A percentile compares a stretch with the other conserved stretches of the same genome.
Conservation (phyloP, 2,329 filamentous ascomycete species). For the Fusarium proliferatum region DNA sequence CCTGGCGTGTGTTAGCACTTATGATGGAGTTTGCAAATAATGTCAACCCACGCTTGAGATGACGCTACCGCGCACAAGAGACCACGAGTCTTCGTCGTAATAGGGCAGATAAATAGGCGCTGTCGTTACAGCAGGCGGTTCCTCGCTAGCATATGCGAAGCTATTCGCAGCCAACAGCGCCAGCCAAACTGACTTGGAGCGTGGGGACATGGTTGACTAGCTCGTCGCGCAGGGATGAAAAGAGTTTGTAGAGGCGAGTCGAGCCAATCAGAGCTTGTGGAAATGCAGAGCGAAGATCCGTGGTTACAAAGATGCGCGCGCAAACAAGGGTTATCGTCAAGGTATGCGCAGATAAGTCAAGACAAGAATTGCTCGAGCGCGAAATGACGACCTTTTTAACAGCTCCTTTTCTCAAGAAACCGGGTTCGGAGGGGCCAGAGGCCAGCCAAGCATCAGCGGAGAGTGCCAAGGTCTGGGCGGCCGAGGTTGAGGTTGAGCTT, state of each 20-base stretch:
- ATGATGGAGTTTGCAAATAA: not conserved
- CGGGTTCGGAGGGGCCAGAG: constrained; percentile 18
- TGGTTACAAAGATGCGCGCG: not conserved
- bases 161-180: constrained; percentile 43
- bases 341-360: not conserved
- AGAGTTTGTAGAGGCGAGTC: not conserved
- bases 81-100: constrained; percentile 57
- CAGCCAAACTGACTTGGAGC: constrained; percentile 35
- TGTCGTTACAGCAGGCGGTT: constrained; percentile 50
- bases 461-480: constrained; percentile 43
- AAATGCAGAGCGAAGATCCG: not conserved
- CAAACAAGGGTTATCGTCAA: constrained; percentile 6
- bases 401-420: constrained; percentile 7
- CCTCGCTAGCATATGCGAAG: constrained; percentile 32
- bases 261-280: constrained; percentile 10
- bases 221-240: constrained; percentile 18
- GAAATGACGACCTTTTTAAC: constrained; percentile 28
- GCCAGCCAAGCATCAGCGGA: constrained; percentile 31
- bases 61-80: constrained; percentile 58
- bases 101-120: constrained; percentile 60
- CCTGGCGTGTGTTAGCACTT: not conserved
- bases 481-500: constrained; percentile 23
- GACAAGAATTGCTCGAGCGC: not conserved
- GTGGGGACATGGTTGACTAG: constrained; percentile 23
- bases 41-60: constrained; percentile 53